Conservation (phyloP, 192 early-diverging fungal genomes). For the Haplosporangium gracile region DNA sequence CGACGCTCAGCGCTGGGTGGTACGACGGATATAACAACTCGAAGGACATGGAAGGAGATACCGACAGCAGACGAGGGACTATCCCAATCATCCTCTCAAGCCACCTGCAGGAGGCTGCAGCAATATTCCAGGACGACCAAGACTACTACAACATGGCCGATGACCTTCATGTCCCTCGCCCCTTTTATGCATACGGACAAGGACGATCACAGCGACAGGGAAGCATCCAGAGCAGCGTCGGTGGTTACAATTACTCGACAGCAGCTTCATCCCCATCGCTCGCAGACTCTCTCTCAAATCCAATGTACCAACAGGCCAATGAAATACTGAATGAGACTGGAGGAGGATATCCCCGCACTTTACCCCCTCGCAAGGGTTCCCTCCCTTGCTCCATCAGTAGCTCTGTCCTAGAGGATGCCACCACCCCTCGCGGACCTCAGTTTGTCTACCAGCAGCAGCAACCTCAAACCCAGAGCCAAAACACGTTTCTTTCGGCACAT, state of each 20-base stretch:
- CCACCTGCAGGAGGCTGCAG: constrained; percentile 15
- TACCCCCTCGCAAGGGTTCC: constrained; percentile 34
- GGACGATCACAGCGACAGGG: constrained; percentile 46
- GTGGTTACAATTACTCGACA: constrained; percentile 45
- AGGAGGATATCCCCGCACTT: not conserved
- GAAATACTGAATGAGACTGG: not conserved
- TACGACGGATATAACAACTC: not conserved
- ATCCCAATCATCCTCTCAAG: constrained; percentile 44
- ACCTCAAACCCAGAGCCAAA: not conserved
- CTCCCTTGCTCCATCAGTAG: constrained; percentile 22
- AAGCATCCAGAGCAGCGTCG: constrained; percentile 45
- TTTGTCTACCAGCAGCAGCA: not conserved
- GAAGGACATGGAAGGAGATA: not conserved
- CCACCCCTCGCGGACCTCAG: not conserved
- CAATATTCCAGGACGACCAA: not conserved
- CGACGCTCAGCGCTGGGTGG: not conserved
- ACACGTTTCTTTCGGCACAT: not conserved
- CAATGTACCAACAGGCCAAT: constrained; percentile 39
- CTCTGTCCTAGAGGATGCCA: constrained; percentile 8
- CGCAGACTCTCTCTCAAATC: constrained; percentile 53
- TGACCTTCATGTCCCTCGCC: constrained; percentile 40
- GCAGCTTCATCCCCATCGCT: constrained; percentile 41
- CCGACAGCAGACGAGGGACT: constrained; percentile 20
- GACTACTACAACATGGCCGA: not conserved
- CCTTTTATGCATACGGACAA: constrained; percentile 34